Base-by-base conservation (phyloP, 305 asterid genomes). In the Solanum aculeatissimum region DNA sequence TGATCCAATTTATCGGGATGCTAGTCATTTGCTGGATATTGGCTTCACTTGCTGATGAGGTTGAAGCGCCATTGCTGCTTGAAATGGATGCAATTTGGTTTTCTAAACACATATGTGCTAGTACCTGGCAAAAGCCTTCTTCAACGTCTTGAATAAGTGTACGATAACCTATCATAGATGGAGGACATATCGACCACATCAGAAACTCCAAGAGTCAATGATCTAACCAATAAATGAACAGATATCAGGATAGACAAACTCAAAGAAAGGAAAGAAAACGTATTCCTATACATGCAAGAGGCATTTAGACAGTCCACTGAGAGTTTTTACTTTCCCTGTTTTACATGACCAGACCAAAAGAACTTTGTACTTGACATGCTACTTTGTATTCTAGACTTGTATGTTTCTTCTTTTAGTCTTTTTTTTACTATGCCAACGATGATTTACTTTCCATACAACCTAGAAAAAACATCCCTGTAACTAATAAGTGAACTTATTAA, bases 71-170 rank as follows among this genome's bases (percentile, higher is more conserved):
- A 83, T 84, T 82, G 81, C 47, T 68, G 62, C 88, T 83, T 12
- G 94, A 88, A 83, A 89, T 84, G 16, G 91, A 84, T 35, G 85
- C 84, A 40, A 92, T 91, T 89, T 95, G 93, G 54, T 97, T 89
- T 83, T 93, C 89, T 80, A 91, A 85, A 94, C 98, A 93, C 94
- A 93, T 90, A 83, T 90, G 90, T 54, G 97, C 98, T 21, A 91
- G 88, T 78, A 92, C 95, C 78, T 92, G 97, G 66, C 95, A 94
- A 85, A 94, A 93, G 21, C 95, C 98, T 92, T 94, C 97, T 87
- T 93, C 95, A 25, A 93, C 92, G 69, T 93, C 98, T 89, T 94
- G 97, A 86, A 92, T 90, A 25, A 92, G 93, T 38, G 93, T 91
- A 87, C 91, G 91, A 84, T 87, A 94, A 84, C 97, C 98, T 94